Conservation (phyloP, 768 basidiomycete species). For the Boletus subparvulus region DNA sequence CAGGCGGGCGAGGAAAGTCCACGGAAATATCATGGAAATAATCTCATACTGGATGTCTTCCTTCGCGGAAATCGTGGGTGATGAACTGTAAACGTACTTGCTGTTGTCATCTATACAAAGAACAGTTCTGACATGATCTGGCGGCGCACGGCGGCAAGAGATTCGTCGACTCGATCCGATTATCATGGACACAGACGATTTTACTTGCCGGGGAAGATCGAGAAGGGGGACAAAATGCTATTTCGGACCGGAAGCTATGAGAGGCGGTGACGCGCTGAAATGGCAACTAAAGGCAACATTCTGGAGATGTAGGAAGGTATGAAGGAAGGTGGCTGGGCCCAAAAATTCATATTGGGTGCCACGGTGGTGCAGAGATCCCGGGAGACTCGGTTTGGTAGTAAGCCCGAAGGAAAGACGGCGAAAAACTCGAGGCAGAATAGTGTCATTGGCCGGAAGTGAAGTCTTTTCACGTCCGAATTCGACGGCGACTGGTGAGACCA, state of each 20-base stretch:
- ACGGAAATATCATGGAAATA: neutral
- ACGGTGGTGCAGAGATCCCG: too few species aligned
- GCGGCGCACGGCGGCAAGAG: neutral
- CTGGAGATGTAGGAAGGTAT: neutral
- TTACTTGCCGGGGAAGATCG: neutral
- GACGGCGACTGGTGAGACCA: neutral
- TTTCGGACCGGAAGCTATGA: neutral
- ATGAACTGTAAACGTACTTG: neutral
- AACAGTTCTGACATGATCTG: neutral
- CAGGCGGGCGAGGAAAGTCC: neutral
- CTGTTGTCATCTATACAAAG: constrained; percentile 1
- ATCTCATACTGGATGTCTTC: neutral
- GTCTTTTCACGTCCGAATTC: neutral
- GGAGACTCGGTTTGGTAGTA: neutral
- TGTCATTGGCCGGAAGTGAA: neutral
- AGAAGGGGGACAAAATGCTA: neutral
- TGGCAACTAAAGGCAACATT: neutral
- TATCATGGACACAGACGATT: neutral
- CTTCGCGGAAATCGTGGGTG: neutral
- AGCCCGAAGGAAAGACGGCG: neutral
- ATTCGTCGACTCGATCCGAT: constrained; percentile 10
- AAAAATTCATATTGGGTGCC: neutral
- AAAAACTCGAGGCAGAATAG: neutral
- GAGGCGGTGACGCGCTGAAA: neutral
- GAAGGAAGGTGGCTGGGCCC: neutral